Conservation (phyloP, 306 rosid genomes). For the Quercus rubra region DNA sequence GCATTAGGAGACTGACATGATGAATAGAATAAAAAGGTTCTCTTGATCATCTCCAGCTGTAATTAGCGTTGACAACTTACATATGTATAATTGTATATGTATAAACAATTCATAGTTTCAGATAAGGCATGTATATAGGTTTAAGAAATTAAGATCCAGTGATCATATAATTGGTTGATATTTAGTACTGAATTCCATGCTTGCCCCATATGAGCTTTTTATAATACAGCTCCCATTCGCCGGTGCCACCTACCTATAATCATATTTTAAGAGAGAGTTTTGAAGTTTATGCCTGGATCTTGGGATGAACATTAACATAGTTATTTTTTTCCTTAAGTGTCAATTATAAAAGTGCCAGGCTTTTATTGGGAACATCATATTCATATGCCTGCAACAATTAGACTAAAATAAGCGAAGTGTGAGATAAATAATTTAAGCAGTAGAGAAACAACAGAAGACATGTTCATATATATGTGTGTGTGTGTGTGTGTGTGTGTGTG, state of each 20-base stretch:
- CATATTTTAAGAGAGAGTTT: neutral
- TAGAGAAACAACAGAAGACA: neutral
- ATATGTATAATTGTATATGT: neutral
- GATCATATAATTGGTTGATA: neutral
- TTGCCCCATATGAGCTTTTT: neutral
- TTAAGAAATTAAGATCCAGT: neutral
- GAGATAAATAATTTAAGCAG: neutral
- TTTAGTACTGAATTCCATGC: neutral
- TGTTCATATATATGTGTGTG: neutral
- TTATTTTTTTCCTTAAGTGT: neutral
- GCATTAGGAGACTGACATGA: neutral
- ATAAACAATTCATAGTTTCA: neutral
- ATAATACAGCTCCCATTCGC: neutral
- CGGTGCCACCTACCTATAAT: neutral
- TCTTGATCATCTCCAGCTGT: constrained; percentile 1
- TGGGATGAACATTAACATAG: neutral
- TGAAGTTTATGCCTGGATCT: neutral
- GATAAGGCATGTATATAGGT: neutral
- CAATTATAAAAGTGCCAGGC: neutral
- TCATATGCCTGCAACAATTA: neutral
- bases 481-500: too few relatives aligned
- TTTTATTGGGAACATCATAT: neutral
- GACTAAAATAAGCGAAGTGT: neutral
- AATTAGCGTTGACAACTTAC: neutral
- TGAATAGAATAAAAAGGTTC: neutral